A percentile compares a stretch with the other conserved stretches of the same genome.
phyloP scores from a whole-genome alignment of 2,329 filamentous ascomycete genomes.

The Fusarium burgessii region DNA sequence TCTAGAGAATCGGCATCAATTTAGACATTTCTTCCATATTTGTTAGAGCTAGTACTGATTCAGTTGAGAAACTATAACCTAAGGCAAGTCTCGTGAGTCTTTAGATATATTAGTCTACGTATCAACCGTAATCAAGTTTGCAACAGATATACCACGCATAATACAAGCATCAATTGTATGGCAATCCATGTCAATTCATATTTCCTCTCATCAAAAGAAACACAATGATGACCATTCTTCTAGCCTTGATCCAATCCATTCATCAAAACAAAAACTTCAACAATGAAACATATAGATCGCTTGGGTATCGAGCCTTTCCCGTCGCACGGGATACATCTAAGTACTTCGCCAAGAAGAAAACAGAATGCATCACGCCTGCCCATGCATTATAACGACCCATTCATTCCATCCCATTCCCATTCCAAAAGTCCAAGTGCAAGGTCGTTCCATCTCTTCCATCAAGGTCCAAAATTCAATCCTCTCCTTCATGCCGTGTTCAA shows the following conservation, averaged over 20 bases:
- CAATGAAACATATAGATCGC: slow-evolving; percentile 44
- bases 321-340: slow-evolving; percentile 38
- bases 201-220: background rate
- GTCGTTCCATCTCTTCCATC: background rate
- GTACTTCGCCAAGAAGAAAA: slow-evolving; percentile 33
- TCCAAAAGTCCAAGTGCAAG: background rate
- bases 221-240: background rate
- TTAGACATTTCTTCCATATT: background rate
- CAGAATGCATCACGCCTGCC: slow-evolving; percentile 38
- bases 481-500: background rate
- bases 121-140: background rate
- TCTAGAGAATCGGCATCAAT: background rate
- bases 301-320: slow-evolving; percentile 46
- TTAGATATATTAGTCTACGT: background rate
- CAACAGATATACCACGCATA: background rate
- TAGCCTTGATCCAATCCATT: background rate
- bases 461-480: background rate
- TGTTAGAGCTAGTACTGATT: background rate
- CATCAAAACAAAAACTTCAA: slow-evolving; percentile 13
- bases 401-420: slow-evolving; percentile 4
- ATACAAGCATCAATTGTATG: background rate
- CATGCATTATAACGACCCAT: slow-evolving; percentile 23
- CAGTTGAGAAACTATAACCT: background rate
- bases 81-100: background rate
- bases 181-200: too few species aligned